Evolutionary conservation across 78 protist species (phyloP).

Genomic region (Speleostelium caveatum): DNA sequence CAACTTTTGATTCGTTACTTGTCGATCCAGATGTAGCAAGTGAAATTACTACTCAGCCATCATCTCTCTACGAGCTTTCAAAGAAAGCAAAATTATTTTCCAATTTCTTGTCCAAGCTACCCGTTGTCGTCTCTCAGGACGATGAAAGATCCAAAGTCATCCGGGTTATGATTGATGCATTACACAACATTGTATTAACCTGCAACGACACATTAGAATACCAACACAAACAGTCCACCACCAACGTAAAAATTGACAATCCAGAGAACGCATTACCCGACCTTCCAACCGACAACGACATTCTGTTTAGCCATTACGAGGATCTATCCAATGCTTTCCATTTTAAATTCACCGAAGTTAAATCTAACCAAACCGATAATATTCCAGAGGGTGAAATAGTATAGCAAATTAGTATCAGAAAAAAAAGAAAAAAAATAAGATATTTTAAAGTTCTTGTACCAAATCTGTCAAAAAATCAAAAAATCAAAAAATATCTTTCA

Average conservation of each 20-base stretch:
- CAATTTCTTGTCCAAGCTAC: neutral
- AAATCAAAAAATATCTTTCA: too few relatives aligned
- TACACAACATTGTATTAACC: neutral
- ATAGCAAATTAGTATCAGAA: too few relatives aligned
- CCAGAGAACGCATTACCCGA: neutral
- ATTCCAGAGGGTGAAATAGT: too few relatives aligned
- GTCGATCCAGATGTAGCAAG: neutral
- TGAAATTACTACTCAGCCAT: neutral
- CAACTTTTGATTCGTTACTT: neutral
- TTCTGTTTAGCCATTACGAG: neutral
- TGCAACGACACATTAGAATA: neutral
- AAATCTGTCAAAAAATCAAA: too few relatives aligned
- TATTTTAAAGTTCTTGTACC: too few relatives aligned
- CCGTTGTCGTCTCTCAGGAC: neutral
- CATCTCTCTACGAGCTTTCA: conserved; percentile 38
- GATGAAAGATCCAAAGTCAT: neutral
- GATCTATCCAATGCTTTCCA: neutral
- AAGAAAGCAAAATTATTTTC: conserved; percentile 11
- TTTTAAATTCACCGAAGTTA: neutral
- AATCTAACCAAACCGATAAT: too few relatives aligned
- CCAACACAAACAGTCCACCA: neutral
- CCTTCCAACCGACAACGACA: neutral
- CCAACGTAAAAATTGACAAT: conserved; percentile 5
- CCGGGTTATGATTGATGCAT: neutral
- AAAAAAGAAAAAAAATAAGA: too few relatives aligned